Evolutionary conservation across 306 rosid species (phyloP).

Genomic region (Urtica urens): DNA sequence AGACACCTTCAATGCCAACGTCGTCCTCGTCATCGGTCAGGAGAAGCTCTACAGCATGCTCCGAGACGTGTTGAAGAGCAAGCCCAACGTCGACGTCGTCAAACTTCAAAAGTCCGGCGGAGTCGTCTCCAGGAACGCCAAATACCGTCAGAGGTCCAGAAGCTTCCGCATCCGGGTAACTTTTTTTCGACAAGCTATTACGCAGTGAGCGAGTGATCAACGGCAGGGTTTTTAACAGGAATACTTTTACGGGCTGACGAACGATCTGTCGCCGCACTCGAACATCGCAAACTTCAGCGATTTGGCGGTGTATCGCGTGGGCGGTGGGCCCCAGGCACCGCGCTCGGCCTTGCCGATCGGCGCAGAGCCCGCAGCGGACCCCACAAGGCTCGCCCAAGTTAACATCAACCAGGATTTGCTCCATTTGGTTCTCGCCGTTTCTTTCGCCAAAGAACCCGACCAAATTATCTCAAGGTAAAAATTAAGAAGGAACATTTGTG

Average conservation of each 20-base stretch:
- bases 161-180: slow-evolving; percentile 72
- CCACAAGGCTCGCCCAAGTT: slow-evolving; percentile 74
- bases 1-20: slow-evolving; percentile 67
- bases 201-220: no score
- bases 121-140: slow-evolving; percentile 74
- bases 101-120: slow-evolving; percentile 98
- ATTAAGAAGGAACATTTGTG: not conserved
- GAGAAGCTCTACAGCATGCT: slow-evolving; percentile 95
- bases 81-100: slow-evolving; percentile 81
- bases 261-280: slow-evolving; percentile 93
- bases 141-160: slow-evolving; percentile 72
- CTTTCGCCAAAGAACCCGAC: slow-evolving; percentile 84
- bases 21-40: slow-evolving; percentile 89
- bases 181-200: no score
- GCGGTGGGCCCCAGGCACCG: slow-evolving; percentile 98
- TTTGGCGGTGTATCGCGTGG: slow-evolving; percentile 66
- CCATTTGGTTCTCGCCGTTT: slow-evolving; percentile 70
- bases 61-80: slow-evolving; percentile 61
- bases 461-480: slow-evolving; percentile 79
- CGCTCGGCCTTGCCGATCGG: slow-evolving; percentile 97
- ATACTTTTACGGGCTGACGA: slow-evolving; percentile 77
- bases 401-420: slow-evolving; percentile 73
- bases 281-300: slow-evolving; percentile 69
- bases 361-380: slow-evolving; percentile 94
- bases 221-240: slow-evolving; percentile 69